phyloP scores from a whole-genome alignment of 495 filamentous ascomycete genomes.

The Hyaloscypha hepaticicola region DNA sequence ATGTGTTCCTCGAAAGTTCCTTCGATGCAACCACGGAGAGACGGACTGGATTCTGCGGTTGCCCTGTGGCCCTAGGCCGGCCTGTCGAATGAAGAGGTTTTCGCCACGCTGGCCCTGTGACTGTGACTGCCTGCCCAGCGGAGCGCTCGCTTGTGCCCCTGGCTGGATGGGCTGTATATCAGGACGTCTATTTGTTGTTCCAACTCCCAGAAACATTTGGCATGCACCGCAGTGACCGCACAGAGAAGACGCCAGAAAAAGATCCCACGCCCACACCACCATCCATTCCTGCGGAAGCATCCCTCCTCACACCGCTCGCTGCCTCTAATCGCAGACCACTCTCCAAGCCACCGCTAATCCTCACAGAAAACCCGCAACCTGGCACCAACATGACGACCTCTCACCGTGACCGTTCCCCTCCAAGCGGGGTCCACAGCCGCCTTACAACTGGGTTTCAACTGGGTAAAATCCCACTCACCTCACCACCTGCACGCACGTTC shows the following conservation, averaged over 20 bases:
- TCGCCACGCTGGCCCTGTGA: slow-evolving; percentile 8
- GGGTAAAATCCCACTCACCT: slow-evolving; percentile 16
- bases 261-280: background rate
- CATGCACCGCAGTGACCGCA: background rate
- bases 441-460: background rate
- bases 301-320: slow-evolving; percentile 20
- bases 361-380: background rate
- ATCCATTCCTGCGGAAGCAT: slow-evolving; percentile 7
- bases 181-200: slow-evolving; percentile 18
- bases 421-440: background rate
- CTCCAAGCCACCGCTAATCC: background rate
- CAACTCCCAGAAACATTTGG: slow-evolving; percentile 12
- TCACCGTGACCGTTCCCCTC: background rate
- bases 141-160: background rate
- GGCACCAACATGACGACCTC: slow-evolving; percentile 13
- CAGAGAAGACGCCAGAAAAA: background rate
- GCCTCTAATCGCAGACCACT: slow-evolving; percentile 2
- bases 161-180: slow-evolving; percentile 8
- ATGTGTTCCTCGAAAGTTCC: background rate
- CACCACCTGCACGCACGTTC: slow-evolving; percentile 8
- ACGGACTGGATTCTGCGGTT: background rate
- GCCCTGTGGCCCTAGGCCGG: background rate
- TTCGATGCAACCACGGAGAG: background rate
- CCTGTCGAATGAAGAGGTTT: background rate
- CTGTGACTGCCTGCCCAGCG: background rate